Base-by-base conservation (phyloP, 352 stramenopile genomes). In the Sclerospora graminicola region DNA sequence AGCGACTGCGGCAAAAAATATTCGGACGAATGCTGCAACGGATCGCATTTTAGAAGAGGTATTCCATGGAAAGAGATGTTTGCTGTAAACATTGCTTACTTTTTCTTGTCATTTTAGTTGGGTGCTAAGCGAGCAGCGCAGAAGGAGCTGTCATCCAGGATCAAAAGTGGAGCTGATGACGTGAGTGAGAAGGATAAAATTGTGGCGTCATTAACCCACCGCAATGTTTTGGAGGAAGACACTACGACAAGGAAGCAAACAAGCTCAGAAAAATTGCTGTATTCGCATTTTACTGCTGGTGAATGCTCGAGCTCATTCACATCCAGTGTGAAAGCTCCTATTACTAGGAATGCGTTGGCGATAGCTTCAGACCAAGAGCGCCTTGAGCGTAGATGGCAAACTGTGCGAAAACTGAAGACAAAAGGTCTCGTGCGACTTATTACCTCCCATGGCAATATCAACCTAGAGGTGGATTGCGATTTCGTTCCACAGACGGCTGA, bases 361-460 rank as follows among this genome's bases (percentile, higher is more conserved):
- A 30, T 71, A 8, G 71, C 76, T 8, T 81, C 76, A 4, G 49
- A 88, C 21, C 50, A 61, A 6, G 81, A 90, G 34, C 28, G 78
- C 18, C 58, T 81, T 26, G 71, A 93, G 27, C 46, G 72, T 19
- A 79, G 87, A 40, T 98, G 86, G 77, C 73, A 83, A n/a, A 60
- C 78, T 13, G 70, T 97, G 20, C 72, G 77, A 29, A 75, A 75
- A 27, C 70, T 97, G 41, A 97, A 96, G 60, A 96, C 97, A 65
- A 98, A 99, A 66, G 95, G 93, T 2, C 96, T 97, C 48, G 95
- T 98, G n/a, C 81, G 87, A 15, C 67, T 99, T 14, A 74, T 94
- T 45, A 98, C 95, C 5, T 97, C 73, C 19, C 53, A 94, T 32
- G 96, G 95, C 27, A 78, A 94, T 39, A 82, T 99, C 26, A 96